Conservation (phyloP, 2,329 filamentous ascomycete species). For the Penicillium olsonii region DNA sequence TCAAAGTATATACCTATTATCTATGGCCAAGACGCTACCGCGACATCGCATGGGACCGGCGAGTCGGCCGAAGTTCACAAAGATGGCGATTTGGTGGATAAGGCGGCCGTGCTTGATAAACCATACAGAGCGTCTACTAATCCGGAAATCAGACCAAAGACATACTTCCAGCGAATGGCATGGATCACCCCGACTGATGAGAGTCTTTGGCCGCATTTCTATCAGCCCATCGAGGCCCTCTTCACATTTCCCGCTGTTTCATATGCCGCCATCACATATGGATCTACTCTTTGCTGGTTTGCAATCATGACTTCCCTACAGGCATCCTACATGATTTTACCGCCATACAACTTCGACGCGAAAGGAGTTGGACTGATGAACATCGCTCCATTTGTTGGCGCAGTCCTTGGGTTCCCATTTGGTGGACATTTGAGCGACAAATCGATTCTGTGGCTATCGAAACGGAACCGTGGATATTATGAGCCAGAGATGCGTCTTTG, state of each 20-base stretch:
- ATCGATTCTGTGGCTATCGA: slow-evolving; percentile 40
- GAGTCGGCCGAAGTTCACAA: slow-evolving; percentile 2
- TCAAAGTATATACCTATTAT: slow-evolving; percentile 25
- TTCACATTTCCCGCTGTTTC: slow-evolving; percentile 53
- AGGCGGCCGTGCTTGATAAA: neutral
- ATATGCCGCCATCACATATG: slow-evolving; percentile 43
- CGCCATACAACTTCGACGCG: slow-evolving; percentile 44
- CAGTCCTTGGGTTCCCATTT: slow-evolving; percentile 36
- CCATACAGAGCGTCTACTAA: slow-evolving; percentile 20
- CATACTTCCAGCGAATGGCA: slow-evolving; percentile 47
- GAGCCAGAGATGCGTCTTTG: slow-evolving; percentile 50
- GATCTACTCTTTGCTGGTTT: slow-evolving; percentile 39
- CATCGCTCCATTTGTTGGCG: slow-evolving; percentile 44
- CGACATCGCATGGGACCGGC: neutral
- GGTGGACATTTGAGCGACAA: slow-evolving; percentile 42
- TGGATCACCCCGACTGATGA: slow-evolving; percentile 28
- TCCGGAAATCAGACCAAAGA: slow-evolving; percentile 39
- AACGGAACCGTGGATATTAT: slow-evolving; percentile 43
- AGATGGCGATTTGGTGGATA: neutral
- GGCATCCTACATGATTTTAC: slow-evolving; percentile 37
- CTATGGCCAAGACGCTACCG: slow-evolving; percentile 3
- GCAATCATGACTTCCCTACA: slow-evolving; percentile 42
- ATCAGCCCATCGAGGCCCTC: slow-evolving; percentile 31
- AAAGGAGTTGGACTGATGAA: slow-evolving; percentile 42
- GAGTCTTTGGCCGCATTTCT: slow-evolving; percentile 25